Evolutionary conservation across 208 protist genomes (phyloP).

Genomic region (Naegleria fowleri): DNA sequence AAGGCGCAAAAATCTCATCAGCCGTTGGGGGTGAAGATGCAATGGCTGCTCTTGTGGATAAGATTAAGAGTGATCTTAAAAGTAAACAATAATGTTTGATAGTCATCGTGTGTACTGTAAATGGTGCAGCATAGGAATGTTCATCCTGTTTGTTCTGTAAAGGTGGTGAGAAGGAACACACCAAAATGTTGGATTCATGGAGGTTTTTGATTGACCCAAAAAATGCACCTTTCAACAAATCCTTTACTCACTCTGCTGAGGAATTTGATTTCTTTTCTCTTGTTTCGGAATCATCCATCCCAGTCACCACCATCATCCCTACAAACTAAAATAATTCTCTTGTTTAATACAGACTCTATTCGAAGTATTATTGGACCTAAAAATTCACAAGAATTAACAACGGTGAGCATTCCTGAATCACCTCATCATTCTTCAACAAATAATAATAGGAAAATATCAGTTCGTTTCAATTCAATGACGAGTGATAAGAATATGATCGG

Average conservation of each 20-base stretch:
- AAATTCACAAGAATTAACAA: not conserved
- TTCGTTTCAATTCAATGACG: not conserved
- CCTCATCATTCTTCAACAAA: not conserved
- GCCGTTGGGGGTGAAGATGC: constrained; percentile 15
- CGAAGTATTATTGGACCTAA: not conserved
- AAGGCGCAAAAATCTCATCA: not conserved
- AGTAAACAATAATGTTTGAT: no score
- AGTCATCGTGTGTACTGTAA: no score
- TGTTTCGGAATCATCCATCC: not conserved
- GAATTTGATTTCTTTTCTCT: not conserved
- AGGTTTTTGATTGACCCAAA: no score
- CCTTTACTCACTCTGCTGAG: not conserved
- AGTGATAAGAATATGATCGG: not conserved
- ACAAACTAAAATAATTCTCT: not conserved
- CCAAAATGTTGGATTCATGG: no score
- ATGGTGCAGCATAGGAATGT: no score
- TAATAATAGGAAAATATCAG: not conserved
- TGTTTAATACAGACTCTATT: not conserved
- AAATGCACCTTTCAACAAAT: not conserved
- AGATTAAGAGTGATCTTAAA: constrained; percentile 2
- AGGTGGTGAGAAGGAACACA: no score
- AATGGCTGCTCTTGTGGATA: not conserved
- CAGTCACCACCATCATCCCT: not conserved
- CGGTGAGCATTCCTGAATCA: not conserved
- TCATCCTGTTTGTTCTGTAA: no score